These are phyloP conservation scores for Metschnikowia anglica DNA, from an alignment of 805 yeast species.

Conservation along the genomic window DNA sequence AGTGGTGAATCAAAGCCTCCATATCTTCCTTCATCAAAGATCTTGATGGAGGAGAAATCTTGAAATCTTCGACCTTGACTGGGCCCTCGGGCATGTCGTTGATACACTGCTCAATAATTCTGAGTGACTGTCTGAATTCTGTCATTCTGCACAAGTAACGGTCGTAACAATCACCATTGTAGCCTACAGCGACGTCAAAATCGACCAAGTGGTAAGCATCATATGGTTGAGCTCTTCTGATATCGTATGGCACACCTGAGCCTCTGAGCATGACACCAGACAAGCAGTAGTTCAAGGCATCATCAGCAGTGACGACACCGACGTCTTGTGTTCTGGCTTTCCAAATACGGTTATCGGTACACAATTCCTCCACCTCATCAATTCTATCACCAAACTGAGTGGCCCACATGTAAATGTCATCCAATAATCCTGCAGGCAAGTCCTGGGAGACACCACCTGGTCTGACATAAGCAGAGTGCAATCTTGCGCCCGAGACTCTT, in stretches of 20 bases:
- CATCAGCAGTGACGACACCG: conserved; percentile 82
- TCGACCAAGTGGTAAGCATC: conserved; percentile 87
- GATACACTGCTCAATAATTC: conserved; percentile 86
- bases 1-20: conserved; percentile 91
- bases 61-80: conserved; percentile 85
- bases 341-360: conserved; percentile 91
- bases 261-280: conserved; percentile 92
- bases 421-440: conserved; percentile 79
- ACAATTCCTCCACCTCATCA: conserved; percentile 86
- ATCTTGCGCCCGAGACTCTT: conserved; percentile 86
- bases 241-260: conserved; percentile 83
- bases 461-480: conserved; percentile 84
- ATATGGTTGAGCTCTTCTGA: conserved; percentile 84
- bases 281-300: conserved; percentile 75
- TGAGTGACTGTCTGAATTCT: conserved; percentile 85
- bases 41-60: conserved; percentile 81
- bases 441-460: conserved; percentile 94
- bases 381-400: conserved; percentile 92
- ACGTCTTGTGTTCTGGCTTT: conserved; percentile 79
- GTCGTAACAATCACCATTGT: conserved; percentile 89
- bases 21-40: conserved; percentile 83
- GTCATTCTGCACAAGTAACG: conserved; percentile 87
- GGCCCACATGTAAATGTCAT: conserved; percentile 94
- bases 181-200: conserved; percentile 83
- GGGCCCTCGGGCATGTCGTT: conserved; percentile 93